Evolutionary conservation across 176 grass and related monocot species (phyloP), one percentile per base, ranked within the genome.

Genomic region (Zoysia japonica): DNA sequence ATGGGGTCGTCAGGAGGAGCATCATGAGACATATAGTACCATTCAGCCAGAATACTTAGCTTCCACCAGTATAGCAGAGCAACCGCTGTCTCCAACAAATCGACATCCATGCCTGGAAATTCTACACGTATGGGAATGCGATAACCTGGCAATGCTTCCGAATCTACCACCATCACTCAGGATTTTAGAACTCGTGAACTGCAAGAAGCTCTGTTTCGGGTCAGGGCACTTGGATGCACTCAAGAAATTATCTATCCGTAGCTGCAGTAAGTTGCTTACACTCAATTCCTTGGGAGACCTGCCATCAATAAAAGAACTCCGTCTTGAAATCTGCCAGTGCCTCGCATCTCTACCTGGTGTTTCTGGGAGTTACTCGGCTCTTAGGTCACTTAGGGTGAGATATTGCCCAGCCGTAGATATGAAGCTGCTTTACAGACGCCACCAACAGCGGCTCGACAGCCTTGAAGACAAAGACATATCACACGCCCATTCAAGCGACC

Each of bases 231-330:
- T 63, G 56, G 10, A 81, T 43, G 16, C 11, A 15, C 56, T 81
- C 6, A 6, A 0, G 0, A 3, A 0, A 7, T 66, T 66, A 66
- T 0, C 0, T 3, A 42, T 72, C 40, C 0, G 0, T 0, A 0
- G 0, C 7, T 63, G 79, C 44, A 40, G 2, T 41, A 47, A 9
- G 3, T 47, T 81, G 16, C 28, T 63, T 55, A 63, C 74, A 49
- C 28, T 64, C 7, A 17, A 77, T 41, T 63, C 5, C 47, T 63
- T 72, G 56, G 36, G 56, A 50, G 45, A 43, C 10, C 10, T 64
- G 7, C 16, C 35, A 42, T 51, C 68, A 14, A 38, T 63, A 5
- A 44, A 72, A 38, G 7, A 1, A 0, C 14, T 66, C 1, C 0
- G 0, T 2, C 38, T 66, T 66, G 0, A 42, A 2, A 3, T 3